These are phyloP conservation scores for Sugiyamaella japonica DNA, from an alignment of 1,139 yeast species.

Conservation along the genomic window DNA sequence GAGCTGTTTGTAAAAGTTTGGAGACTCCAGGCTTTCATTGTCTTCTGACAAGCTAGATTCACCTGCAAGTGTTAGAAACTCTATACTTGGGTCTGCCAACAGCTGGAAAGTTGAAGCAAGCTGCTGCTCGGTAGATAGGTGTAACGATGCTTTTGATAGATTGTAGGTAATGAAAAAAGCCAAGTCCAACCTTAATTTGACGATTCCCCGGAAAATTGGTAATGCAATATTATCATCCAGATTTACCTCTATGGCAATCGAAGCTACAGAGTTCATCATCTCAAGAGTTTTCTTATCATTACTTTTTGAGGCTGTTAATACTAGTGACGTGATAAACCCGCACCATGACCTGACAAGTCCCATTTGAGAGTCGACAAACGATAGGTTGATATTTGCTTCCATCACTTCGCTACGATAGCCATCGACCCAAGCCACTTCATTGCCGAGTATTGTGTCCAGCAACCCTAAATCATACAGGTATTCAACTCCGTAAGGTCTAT, in stretches of 20 bases:
- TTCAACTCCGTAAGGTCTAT: slow-evolving; percentile 45
- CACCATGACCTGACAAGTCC: slow-evolving; percentile 75
- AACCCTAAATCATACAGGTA: slow-evolving; percentile 61
- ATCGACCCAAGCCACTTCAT: slow-evolving; percentile 50
- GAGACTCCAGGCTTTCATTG: background rate
- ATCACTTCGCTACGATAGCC: slow-evolving; percentile 55
- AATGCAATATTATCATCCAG: slow-evolving; percentile 55
- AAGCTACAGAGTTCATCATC: slow-evolving; percentile 41
- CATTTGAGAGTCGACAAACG: slow-evolving; percentile 66
- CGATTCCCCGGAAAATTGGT: slow-evolving; percentile 52
- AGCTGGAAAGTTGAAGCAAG: slow-evolving; percentile 27
- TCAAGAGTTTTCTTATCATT: slow-evolving; percentile 42
- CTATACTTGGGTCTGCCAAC: slow-evolving; percentile 31
- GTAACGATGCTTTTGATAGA: slow-evolving; percentile 37
- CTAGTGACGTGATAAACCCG: slow-evolving; percentile 67
- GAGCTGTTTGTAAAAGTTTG: slow-evolving; percentile 29
- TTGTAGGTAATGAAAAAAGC: slow-evolving; percentile 64
- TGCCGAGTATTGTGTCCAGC: slow-evolving; percentile 59
- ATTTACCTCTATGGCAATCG: slow-evolving; percentile 53
- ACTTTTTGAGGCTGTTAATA: slow-evolving; percentile 45
- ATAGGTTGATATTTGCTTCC: slow-evolving; percentile 63
- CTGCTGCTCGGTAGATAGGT: slow-evolving; percentile 22
- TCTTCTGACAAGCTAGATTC: slow-evolving; percentile 3
- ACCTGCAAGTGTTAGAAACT: slow-evolving; percentile 24
- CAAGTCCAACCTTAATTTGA: slow-evolving; percentile 64